phyloP scores from a whole-genome alignment of 1,139 yeast species.

The Candida sp. region DNA sequence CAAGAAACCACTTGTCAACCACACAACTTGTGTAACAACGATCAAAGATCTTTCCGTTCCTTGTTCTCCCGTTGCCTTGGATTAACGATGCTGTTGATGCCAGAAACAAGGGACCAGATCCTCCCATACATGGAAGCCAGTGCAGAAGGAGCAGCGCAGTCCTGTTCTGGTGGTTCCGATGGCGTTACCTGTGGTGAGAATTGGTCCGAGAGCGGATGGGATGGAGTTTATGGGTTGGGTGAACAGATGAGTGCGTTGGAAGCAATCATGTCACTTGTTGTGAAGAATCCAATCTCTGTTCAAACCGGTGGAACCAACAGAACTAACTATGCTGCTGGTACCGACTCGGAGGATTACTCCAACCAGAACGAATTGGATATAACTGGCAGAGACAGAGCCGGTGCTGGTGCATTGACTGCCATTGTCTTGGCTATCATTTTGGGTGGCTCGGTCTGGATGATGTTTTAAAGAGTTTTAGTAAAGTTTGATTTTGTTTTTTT shows the following conservation, averaged over 20 bases:
- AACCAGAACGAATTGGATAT: constrained; percentile 36
- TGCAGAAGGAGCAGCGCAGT: constrained; percentile 69
- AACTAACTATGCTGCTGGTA: constrained; percentile 54
- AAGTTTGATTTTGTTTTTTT: not conserved
- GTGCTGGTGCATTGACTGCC: constrained; percentile 53
- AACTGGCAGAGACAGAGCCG: constrained; percentile 46
- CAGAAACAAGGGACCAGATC: constrained; percentile 48
- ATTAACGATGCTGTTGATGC: constrained; percentile 58
- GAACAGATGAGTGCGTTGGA: constrained; percentile 83
- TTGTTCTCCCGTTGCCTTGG: constrained; percentile 72
- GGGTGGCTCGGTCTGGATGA: constrained; percentile 52
- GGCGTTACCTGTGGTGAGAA: constrained; percentile 79
- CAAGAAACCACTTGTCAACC: constrained; percentile 69
- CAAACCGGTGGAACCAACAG: constrained; percentile 50
- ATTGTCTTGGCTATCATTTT: constrained; percentile 38
- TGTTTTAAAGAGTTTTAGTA: constrained; percentile 25
- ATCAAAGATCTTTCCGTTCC: constrained; percentile 81
- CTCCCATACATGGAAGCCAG: constrained; percentile 48
- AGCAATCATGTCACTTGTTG: constrained; percentile 47
- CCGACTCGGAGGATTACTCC: constrained; percentile 25
- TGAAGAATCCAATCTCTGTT: constrained; percentile 38
- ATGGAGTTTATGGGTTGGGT: constrained; percentile 73
- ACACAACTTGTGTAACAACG: constrained; percentile 62
- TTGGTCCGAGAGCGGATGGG: constrained; percentile 65
- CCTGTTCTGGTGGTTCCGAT: constrained; percentile 77